A percentile compares a stretch with the other conserved stretches of the same genome.
Evolutionary conservation across 371 early-diverging fungal genomes (phyloP).

Genomic region (Entomophthora muscae): DNA sequence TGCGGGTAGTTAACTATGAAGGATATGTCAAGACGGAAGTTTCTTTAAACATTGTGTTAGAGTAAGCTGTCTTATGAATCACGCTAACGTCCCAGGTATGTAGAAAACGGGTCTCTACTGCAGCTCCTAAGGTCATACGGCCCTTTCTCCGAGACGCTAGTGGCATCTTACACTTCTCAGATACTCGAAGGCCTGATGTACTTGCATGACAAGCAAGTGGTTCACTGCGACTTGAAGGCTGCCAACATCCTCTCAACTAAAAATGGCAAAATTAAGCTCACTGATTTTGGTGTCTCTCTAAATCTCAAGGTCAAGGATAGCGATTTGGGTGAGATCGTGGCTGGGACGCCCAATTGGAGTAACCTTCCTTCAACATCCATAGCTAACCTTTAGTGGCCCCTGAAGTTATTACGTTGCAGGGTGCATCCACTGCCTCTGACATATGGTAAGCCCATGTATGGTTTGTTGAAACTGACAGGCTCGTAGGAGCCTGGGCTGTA

Average conservation of each 20-base stretch:
- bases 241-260: slow-evolving; percentile 91
- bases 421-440: slow-evolving; percentile 64
- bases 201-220: slow-evolving; percentile 69
- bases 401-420: slow-evolving; percentile 76
- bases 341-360: slow-evolving; percentile 93
- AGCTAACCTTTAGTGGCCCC: slow-evolving; percentile 53
- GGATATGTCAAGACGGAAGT: slow-evolving; percentile 60
- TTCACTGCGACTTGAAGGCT: slow-evolving; percentile 94
- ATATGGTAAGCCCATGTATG: slow-evolving; percentile 61
- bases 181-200: slow-evolving; percentile 78
- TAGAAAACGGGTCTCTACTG: slow-evolving; percentile 88
- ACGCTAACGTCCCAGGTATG: slow-evolving; percentile 22
- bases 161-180: slow-evolving; percentile 75
- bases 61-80: slow-evolving; percentile 23
- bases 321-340: slow-evolving; percentile 37
- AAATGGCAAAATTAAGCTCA: slow-evolving; percentile 82
- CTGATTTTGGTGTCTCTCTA: slow-evolving; percentile 89
- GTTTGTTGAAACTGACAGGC: slow-evolving; percentile 11
- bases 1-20: slow-evolving; percentile 70
- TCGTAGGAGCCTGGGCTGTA: slow-evolving; percentile 43
- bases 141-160: slow-evolving; percentile 85
- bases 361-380: slow-evolving; percentile 17
- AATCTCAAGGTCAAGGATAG: slow-evolving; percentile 40
- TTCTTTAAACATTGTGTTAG: slow-evolving; percentile 69
- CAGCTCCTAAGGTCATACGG: slow-evolving; percentile 82